Base-by-base conservation (phyloP, 805 yeast genomes). In the Spathaspora boniae region DNA sequence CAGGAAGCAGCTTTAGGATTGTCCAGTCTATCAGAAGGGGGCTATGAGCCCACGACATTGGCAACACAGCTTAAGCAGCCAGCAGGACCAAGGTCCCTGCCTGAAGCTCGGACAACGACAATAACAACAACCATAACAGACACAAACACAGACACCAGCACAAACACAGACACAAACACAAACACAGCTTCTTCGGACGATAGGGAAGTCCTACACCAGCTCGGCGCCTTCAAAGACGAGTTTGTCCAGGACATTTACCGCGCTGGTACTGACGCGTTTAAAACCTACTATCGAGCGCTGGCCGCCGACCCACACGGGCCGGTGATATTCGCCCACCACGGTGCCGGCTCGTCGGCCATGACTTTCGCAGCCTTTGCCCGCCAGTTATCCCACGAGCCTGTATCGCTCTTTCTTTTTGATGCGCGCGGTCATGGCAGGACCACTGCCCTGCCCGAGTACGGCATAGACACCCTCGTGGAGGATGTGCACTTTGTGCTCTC, bases 291-390 rank as follows among this genome's bases (percentile, higher is more conserved):
- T 45, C 63, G 64, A 6, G 65, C 76, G 0, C 89, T 95, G 0
- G 17, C 27, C 0, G 36, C 46, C 0, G 41, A 48, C 1, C 48
- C 51, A 0, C 9, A 20, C 14, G 53, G 66, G 0, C 87, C 94
- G 0, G 48, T 87, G 1, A 78, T 85, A 46, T 61, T 93, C 2
- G 78, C 80, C 46, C 93, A 86, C 45, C 99, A 93, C 57, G 99
- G 99, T 2, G 97, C 96, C 1, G 98, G 98, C 0, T 88, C 97
- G 0, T 76, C 86, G 2, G 87, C 83, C 0, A 62, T 86, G 60
- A 72, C 96, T 1, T 93, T 85, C 62, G 84, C 86, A 1, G 53
- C 64, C 17, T 48, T 86, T 16, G 58, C 74, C 1, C 48, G 46
- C 6, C 9, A 50, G 49, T 16, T 53, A 19, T 26, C 25, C 7